Evolutionary conservation across 2,329 filamentous ascomycete species (phyloP), one percentile per base, ranked within the genome.

Genomic region (Alternaria longipes): DNA sequence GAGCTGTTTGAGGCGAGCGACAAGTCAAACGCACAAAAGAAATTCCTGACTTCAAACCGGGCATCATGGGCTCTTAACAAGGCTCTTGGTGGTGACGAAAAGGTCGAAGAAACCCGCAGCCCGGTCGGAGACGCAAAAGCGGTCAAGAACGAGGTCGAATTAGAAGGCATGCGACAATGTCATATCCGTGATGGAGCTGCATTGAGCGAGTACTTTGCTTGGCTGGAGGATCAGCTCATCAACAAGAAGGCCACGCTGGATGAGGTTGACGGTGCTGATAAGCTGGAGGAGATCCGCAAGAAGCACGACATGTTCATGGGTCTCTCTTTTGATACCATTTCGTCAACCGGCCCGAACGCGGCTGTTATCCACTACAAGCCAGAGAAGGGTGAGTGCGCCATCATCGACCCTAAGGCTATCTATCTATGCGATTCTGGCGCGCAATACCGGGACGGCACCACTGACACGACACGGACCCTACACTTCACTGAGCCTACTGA

Each of bases 381-480:
- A 0, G 92, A 97, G 74, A 88, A 86, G 56, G 93, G 91, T 20
- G 90, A 85, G 64, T 98, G 94, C 80, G 87, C 93, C 8, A 82
- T 87, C 28, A 93, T 99, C 69, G 93, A 99, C 68, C 92, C 93
- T 0, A 88, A 89, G 7, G 89, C 90, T 14, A 88, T 99, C 60
- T 99, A 99, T 74, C 87, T 99, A 3, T 99, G 95, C 77, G 95
- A 99, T 79, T 98, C 95, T 22, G 95, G 95, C 22, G 95, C 92
- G n/a, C 95, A 99, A 78, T 99, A 94, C 73, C 84, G 91, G 3
- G 95, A 99, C 77, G 95, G 95, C 57, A 99, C 95, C 0, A 99
- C 95, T 0, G 95, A 99, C 74, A 97, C 93, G 0, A 99, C 95
- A 5, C 87, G 95, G 42, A 99, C 95, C 0, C 83, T 97, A 40